phyloP scores from a whole-genome alignment of 2,329 filamentous ascomycete genomes.

The Claviceps monticola region DNA sequence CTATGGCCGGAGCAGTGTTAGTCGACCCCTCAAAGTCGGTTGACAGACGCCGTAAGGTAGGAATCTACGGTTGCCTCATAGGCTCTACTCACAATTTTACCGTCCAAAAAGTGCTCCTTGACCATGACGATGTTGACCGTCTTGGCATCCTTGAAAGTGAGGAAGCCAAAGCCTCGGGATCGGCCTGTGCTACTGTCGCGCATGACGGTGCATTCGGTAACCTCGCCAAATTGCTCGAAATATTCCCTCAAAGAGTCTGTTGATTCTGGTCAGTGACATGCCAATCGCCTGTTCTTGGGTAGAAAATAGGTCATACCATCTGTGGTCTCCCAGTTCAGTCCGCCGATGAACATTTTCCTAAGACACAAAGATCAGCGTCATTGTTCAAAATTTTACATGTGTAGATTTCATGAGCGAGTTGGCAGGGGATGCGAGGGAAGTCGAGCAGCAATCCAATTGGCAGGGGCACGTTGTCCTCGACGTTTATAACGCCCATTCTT shows the following conservation, averaged over 20 bases:
- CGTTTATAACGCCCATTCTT: not conserved
- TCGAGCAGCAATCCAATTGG: not conserved
- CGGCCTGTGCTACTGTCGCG: constrained; percentile 85
- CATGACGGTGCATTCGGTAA: constrained; percentile 98
- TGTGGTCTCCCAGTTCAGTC: constrained; percentile 97
- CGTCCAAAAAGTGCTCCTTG: constrained; percentile 95
- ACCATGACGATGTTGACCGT: constrained; percentile 99
- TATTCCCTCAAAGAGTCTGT: constrained; percentile 92
- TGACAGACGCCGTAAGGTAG: too few species aligned
- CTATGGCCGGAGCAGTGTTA: constrained; percentile 29
- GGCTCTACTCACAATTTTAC: constrained; percentile 69
- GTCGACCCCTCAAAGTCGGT: not conserved
- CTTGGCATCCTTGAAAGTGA: constrained; percentile 95
- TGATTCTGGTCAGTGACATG: constrained; percentile 1
- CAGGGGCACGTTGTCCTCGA: not conserved
- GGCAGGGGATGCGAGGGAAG: not conserved
- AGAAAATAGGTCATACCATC: constrained; percentile 55
- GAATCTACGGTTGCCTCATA: too few species aligned
- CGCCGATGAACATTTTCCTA: constrained; percentile 99
- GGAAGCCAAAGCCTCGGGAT: constrained; percentile 90
- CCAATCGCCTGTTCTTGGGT: constrained; percentile 3
- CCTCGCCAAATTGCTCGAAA: constrained; percentile 95
- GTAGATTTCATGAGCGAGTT: not conserved
- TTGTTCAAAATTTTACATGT: not conserved
- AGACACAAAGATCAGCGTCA: constrained; percentile 6